Base-by-base conservation (phyloP, 208 protist species). In the Acanthamoeba healyi region DNA sequence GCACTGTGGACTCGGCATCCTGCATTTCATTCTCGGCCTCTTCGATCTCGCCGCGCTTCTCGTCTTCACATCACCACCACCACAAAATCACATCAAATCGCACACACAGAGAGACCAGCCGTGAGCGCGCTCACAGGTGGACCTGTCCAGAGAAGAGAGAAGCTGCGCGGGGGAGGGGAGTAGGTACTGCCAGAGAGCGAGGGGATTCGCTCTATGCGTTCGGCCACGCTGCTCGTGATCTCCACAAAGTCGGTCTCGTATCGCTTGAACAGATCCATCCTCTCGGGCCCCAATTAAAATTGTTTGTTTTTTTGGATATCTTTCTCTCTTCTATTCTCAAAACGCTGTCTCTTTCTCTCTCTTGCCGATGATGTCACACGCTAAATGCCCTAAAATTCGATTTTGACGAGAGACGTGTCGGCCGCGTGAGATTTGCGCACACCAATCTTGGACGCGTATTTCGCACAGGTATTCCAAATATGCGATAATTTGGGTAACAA, bases 191-290 rank as follows among this genome's bases (percentile, higher is more conserved):
- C 79, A 26, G 49, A 61, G 5, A 87, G 49, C n/a, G 46, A 63
- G 38, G 79, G 79, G 24, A 87, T 54, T 36, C 46, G 46, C 2
- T 87, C 49, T 10, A 87, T 87, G 34, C 49, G 79, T 19, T 87
- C 79, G 6, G 24, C 34, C 9, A 87, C n/a, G 49, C 49, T 61
- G 79, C 40, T 61, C 1, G 46, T 63, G 2, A 61, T 87, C 46
- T 87, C 79, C 12, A 87, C 2, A 61, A 61, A 87, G 49, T 87
- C 79, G 24, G 79, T 61, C 79, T 87, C 79, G 44, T 87, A 87
- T 2, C 79, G 42, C 49, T 29, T 61, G 29, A 87, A 87, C 22
- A 87, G 36, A 22, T 87, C 79, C 79, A 87, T 87, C 46, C 24
- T 29, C 38, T 82, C 15, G 38, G 12, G 22, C n/a, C 14, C 22